phyloP scores from a whole-genome alignment of 768 basidiomycete genomes.

The Pulveroboletus sp. region DNA sequence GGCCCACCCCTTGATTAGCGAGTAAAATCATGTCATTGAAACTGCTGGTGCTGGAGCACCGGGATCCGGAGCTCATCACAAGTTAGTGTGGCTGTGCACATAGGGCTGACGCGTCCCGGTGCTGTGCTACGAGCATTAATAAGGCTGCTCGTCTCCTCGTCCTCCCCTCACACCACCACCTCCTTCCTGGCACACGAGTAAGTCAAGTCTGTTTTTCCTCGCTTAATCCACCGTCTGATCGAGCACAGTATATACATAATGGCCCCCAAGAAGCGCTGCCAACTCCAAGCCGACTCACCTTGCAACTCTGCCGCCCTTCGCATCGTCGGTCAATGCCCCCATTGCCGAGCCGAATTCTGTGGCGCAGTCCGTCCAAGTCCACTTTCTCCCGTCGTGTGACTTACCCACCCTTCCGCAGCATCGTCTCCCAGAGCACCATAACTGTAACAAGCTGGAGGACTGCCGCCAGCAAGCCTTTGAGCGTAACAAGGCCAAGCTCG shows the following conservation, averaged over 20 bases:
- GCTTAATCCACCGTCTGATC: neutral
- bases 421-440: constrained; percentile 85
- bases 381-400: neutral
- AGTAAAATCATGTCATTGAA: too few species aligned
- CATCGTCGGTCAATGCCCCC: constrained; percentile 81
- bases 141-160: constrained; percentile 10
- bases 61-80: constrained; percentile 32
- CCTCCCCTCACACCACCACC: neutral
- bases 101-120: constrained; percentile 31
- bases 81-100: constrained; percentile 22
- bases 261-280: constrained; percentile 87
- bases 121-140: constrained; percentile 29
- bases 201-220: neutral
- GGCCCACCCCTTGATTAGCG: constrained; percentile 68
- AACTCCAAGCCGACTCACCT: constrained; percentile 47
- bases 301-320: constrained; percentile 80
- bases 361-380: constrained; percentile 50
- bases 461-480: constrained; percentile 87
- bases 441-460: constrained; percentile 76
- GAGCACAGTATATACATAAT: constrained; percentile 36
- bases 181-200: neutral
- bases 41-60: constrained; percentile 67
- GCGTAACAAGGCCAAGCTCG: constrained; percentile 81
- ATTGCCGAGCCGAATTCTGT: constrained; percentile 77
- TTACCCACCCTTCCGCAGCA: constrained; percentile 47